A percentile compares a stretch with the other conserved stretches of the same genome.
These are phyloP conservation scores for Aspergillus leporis DNA, from an alignment of 495 filamentous ascomycete species.

Conservation along the genomic window DNA sequence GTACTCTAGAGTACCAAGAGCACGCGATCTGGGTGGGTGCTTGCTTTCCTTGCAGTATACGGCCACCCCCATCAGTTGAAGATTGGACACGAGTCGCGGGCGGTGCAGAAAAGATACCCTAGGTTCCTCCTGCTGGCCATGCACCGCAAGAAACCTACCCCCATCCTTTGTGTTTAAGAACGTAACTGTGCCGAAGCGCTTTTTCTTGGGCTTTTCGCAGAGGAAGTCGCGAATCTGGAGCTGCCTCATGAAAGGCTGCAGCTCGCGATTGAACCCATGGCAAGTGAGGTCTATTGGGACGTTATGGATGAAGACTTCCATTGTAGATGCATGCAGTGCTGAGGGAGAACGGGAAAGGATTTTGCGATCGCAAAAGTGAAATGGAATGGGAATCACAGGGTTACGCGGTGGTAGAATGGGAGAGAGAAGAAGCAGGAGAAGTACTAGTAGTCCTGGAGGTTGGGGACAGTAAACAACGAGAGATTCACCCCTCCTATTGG, in stretches of 20 bases:
- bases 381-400: background rate
- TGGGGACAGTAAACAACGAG: too few relatives aligned
- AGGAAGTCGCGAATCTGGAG: conserved; percentile 31
- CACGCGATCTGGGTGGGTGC: conserved; percentile 30
- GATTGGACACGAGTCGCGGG: conserved; percentile 20
- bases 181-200: conserved; percentile 35
- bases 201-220: conserved; percentile 37
- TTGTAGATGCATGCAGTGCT: background rate
- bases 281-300: conserved; percentile 34
- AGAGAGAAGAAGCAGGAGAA: too few relatives aligned
- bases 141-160: conserved; percentile 29
- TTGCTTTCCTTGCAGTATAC: conserved; percentile 48
- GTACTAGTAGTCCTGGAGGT: too few relatives aligned
- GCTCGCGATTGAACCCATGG: conserved; percentile 32
- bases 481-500: too few relatives aligned
- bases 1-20: conserved; percentile 38
- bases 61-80: conserved; percentile 35
- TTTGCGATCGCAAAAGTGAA: background rate
- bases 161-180: conserved; percentile 32
- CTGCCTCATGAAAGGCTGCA: conserved; percentile 31
- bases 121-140: conserved; percentile 25
- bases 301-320: conserved; percentile 47
- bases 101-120: background rate
- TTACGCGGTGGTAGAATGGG: too few relatives aligned
- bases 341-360: background rate